Evolutionary conservation across 2,329 filamentous ascomycete species (phyloP), one percentile per base, ranked within the genome.

Genomic region (Didymosphaeria variabile): DNA sequence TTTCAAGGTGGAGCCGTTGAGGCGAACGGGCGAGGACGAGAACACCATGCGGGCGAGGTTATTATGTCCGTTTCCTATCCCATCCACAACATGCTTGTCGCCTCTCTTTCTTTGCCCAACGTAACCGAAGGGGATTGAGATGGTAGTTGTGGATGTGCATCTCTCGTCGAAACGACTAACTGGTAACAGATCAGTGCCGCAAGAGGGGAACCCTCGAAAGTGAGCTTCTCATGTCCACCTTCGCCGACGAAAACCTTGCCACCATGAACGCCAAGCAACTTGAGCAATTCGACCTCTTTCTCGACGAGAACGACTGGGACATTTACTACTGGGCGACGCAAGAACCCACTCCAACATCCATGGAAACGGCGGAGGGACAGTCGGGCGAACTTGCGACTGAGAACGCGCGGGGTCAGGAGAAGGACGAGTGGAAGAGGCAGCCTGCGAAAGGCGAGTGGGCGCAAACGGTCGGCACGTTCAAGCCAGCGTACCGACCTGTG

Each of bases 281-380:
- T 70, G 80, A 87, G 70, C 88, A 97, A 79, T 98, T 95, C 83
- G 94, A 98, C 78, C 83, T 86, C 31, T 96, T 99, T 83, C 88
- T 99, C 59, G 95, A 99, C 80, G 95, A 99, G 82, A 99, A 99
- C 80, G 95, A 99, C 83, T 99, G 95, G 95, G 95, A 99, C 78
- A 97, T 99, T 64, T 99, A 99, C 85, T 99, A 99, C 85, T 99
- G 95, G 95, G 93, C 92, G 3, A 99, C 95, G 17, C 95, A 99
- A 80, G 89, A 93, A 70, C 85, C 90, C 13, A 81, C 86, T 5
- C 81, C 84, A 1, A 86, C 86, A n/a, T 85, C 87, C 36, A 78
- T 83, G 56, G 83, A 87, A 59, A 83, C 83, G 50, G 84, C 85
- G 5, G 85, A 88, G 67, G 84, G 85, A 31, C 81, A 79, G 29